Evolutionary conservation across 352 stramenopile genomes (phyloP).

Genomic region (Phytophthora syringae): DNA sequence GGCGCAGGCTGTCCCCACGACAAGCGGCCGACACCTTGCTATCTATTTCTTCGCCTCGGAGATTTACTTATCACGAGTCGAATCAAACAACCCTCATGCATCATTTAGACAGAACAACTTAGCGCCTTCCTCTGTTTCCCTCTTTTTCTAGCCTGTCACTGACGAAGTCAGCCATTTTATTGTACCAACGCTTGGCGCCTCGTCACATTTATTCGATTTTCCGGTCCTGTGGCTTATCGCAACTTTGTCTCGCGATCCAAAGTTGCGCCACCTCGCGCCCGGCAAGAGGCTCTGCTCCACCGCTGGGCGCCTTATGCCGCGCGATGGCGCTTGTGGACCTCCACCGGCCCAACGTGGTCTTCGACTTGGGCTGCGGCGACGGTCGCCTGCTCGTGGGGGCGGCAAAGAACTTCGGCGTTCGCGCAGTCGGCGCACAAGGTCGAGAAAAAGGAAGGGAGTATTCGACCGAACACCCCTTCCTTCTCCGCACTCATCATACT

Average conservation of each 20-base stretch:
- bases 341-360: conserved; percentile 55
- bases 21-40: neutral
- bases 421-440: conserved; percentile 48
- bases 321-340: conserved; percentile 63
- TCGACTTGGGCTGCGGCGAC: conserved; percentile 84
- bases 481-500: conserved; percentile 54
- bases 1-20: neutral
- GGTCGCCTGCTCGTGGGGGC: conserved; percentile 74
- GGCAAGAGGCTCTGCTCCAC: conserved; percentile 84
- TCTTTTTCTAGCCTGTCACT: too few relatives aligned
- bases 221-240: conserved; percentile 18
- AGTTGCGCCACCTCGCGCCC: conserved; percentile 53
- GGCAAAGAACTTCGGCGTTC: conserved; percentile 51
- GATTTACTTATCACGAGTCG: conserved; percentile 1
- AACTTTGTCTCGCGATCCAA: conserved; percentile 16
- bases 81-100: conserved; percentile 9
- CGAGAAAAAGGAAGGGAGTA: too few relatives aligned
- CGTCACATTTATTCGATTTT: conserved; percentile 26
- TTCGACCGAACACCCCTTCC: conserved; percentile 17
- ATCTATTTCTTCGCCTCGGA: conserved; percentile 13
- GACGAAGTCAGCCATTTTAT: too few relatives aligned
- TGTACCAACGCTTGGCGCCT: conserved; percentile 9
- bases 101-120: neutral
- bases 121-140: neutral
- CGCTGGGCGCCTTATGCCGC: conserved; percentile 58